phyloP scores from a whole-genome alignment of 1,139 yeast genomes.

The Yamadazyma jaroonii region DNA sequence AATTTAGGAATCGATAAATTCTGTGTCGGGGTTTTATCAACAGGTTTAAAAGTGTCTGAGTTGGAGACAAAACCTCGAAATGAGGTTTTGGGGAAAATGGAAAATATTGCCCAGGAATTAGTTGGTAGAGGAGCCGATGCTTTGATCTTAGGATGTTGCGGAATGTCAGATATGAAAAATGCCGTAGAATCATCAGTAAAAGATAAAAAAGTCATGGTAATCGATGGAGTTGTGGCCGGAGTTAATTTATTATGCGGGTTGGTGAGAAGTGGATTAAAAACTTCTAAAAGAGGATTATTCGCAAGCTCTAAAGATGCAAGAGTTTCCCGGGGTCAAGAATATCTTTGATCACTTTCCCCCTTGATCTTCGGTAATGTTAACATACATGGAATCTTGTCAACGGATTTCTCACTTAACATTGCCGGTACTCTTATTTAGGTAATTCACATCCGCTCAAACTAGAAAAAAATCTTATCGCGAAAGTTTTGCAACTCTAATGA shows the following conservation, averaged over 20 bases:
- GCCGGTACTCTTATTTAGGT: too few species aligned
- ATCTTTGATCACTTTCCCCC: background rate
- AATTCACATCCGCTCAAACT: too few species aligned
- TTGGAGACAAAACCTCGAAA: slow-evolving; percentile 25
- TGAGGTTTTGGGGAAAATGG: slow-evolving; percentile 22
- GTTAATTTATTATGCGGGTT: slow-evolving; percentile 18
- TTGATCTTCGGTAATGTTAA: too few species aligned
- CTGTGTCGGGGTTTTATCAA: slow-evolving; percentile 29
- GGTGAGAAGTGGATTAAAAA: slow-evolving; percentile 16
- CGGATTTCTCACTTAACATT: too few species aligned
- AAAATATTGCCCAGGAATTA: slow-evolving; percentile 17
- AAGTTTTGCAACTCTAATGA: background rate
- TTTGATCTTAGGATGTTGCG: slow-evolving; percentile 29
- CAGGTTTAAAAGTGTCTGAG: slow-evolving; percentile 27
- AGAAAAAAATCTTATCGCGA: too few species aligned
- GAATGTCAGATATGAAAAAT: slow-evolving; percentile 29
- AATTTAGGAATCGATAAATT: slow-evolving; percentile 21
- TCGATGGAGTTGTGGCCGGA: slow-evolving; percentile 23
- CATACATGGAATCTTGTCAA: too few species aligned
- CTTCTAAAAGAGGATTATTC: slow-evolving; percentile 17
- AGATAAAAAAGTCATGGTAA: slow-evolving; percentile 16
- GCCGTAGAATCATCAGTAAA: slow-evolving; percentile 23
- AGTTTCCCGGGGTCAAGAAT: slow-evolving; percentile 5
- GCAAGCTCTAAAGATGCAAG: slow-evolving; percentile 9
- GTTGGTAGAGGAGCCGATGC: slow-evolving; percentile 26